These are phyloP conservation scores for Pythium rishiriense DNA, from an alignment of 352 stramenopile species.

Conservation along the genomic window DNA sequence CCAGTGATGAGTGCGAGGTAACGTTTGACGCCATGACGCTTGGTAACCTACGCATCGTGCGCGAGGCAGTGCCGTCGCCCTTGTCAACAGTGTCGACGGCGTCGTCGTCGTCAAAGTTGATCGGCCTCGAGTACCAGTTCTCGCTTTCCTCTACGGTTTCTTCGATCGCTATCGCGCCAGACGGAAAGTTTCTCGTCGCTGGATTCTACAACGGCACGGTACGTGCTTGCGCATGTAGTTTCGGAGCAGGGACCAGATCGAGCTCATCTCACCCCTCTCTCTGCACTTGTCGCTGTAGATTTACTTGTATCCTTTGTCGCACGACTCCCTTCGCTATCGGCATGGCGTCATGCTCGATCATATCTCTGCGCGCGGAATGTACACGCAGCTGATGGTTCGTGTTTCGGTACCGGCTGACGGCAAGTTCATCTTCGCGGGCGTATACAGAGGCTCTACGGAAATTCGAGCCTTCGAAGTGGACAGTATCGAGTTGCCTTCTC, in stretches of 20 bases:
- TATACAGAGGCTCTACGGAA: constrained; percentile 85
- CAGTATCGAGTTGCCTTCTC: constrained; percentile 63
- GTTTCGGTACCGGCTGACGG: constrained; percentile 74
- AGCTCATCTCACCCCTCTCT: constrained; percentile 30
- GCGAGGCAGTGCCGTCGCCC: constrained; percentile 41
- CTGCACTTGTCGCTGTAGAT: constrained; percentile 26
- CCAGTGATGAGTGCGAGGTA: constrained; percentile 52
- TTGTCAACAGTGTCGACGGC: constrained; percentile 41
- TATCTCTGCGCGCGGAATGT: constrained; percentile 78
- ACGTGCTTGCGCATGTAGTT: too few species aligned
- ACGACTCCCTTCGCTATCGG: constrained; percentile 63
- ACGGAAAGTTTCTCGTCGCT: constrained; percentile 72
- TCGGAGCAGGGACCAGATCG: too few species aligned
- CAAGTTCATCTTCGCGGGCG: constrained; percentile 85
- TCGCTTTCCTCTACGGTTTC: constrained; percentile 67
- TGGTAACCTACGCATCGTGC: constrained; percentile 58
- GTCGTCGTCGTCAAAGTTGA: constrained; percentile 26
- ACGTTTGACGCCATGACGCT: constrained; percentile 63
- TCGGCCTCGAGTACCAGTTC: constrained; percentile 68
- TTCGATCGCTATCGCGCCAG: constrained; percentile 70
- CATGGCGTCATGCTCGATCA: constrained; percentile 80
- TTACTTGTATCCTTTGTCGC: constrained; percentile 61
- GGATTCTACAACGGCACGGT: constrained; percentile 81
- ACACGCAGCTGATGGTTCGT: constrained; percentile 81
- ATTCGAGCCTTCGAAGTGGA: constrained; percentile 84